Evolutionary conservation across 257 asterid species (phyloP).

Genomic region (Solanum ossicruentum): DNA sequence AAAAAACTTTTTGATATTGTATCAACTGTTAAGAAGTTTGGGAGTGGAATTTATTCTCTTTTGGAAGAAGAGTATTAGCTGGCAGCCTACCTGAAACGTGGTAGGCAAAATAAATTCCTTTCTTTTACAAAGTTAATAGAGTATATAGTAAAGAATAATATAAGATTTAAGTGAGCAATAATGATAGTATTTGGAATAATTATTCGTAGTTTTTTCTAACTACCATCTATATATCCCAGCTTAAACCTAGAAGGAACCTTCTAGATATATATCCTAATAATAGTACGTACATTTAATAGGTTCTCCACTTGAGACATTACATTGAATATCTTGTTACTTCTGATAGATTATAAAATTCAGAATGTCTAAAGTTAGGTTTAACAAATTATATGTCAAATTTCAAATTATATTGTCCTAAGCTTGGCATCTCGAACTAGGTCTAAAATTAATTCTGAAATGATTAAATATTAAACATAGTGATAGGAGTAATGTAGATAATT

Average conservation of each 20-base stretch:
- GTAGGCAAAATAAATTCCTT: not conserved
- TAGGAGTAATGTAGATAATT: too few relatives aligned
- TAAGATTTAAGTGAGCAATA: not conserved
- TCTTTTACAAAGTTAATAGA: not conserved
- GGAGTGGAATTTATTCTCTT: not conserved
- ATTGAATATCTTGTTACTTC: too few relatives aligned
- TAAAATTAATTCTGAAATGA: not conserved
- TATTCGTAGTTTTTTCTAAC: not conserved
- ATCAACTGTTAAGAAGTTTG: not conserved
- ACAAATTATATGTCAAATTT: not conserved
- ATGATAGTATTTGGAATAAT: not conserved
- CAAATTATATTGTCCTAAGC: not conserved
- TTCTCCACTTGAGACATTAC: too few relatives aligned
- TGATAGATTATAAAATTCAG: too few relatives aligned
- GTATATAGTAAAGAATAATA: not conserved
- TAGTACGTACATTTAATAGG: too few relatives aligned
- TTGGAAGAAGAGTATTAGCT: not conserved
- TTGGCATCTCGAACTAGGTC: not conserved
- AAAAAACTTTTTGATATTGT: not conserved
- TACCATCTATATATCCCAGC: too few relatives aligned
- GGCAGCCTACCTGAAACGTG: not conserved
- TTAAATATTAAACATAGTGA: not conserved
- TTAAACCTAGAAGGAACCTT: too few relatives aligned
- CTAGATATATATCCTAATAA: too few relatives aligned
- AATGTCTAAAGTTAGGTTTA: too few relatives aligned